Percentiles rank a stretch among this genome's conserved stretches.
These are phyloP conservation scores for Leccinum aurantiacum DNA, from an alignment of 768 basidiomycete genomes.

Conservation along the genomic window DNA sequence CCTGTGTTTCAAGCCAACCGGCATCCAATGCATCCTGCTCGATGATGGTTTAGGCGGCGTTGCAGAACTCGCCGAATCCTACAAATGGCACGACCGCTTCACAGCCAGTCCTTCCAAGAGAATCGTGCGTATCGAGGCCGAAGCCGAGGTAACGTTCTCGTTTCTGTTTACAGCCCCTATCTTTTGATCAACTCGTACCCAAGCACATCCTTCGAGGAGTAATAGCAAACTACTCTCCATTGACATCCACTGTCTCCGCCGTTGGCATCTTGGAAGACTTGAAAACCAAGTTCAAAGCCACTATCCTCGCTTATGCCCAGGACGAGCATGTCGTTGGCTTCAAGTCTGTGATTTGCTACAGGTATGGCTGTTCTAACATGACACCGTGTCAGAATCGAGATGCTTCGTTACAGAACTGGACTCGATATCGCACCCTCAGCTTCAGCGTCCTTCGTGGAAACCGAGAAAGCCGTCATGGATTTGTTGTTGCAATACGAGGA, in stretches of 20 bases:
- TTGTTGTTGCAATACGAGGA: slow-evolving; percentile 37
- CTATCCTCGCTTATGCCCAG: slow-evolving; percentile 38
- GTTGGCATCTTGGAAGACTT: slow-evolving; percentile 30
- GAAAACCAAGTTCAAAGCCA: slow-evolving; percentile 33
- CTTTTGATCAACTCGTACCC: not conserved
- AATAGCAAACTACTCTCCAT: slow-evolving; percentile 7
- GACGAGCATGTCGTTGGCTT: slow-evolving; percentile 60
- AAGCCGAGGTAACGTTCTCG: slow-evolving; percentile 58
- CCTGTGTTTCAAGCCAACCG: slow-evolving; percentile 50
- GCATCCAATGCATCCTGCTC: slow-evolving; percentile 68
- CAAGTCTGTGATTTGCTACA: slow-evolving; percentile 78
- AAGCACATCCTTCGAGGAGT: slow-evolving; percentile 25
- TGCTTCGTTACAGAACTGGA: slow-evolving; percentile 48
- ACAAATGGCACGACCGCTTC: slow-evolving; percentile 63
- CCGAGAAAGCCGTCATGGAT: slow-evolving; percentile 32
- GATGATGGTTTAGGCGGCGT: slow-evolving; percentile 68
- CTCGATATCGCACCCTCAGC: slow-evolving; percentile 48
- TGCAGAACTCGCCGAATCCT: slow-evolving; percentile 46
- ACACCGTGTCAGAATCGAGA: not conserved
- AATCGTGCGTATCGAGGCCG: slow-evolving; percentile 66
- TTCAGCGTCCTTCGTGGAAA: slow-evolving; percentile 27
- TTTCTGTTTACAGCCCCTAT: not conserved
- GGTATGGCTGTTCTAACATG: slow-evolving; percentile 10
- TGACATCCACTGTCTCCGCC: slow-evolving; percentile 16
- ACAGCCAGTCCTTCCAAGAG: slow-evolving; percentile 52